Percentiles rank a stretch among this genome's conserved stretches.
These are phyloP conservation scores for Halophytophthora batemanensis DNA, from an alignment of 352 stramenopile species.

Conservation along the genomic window DNA sequence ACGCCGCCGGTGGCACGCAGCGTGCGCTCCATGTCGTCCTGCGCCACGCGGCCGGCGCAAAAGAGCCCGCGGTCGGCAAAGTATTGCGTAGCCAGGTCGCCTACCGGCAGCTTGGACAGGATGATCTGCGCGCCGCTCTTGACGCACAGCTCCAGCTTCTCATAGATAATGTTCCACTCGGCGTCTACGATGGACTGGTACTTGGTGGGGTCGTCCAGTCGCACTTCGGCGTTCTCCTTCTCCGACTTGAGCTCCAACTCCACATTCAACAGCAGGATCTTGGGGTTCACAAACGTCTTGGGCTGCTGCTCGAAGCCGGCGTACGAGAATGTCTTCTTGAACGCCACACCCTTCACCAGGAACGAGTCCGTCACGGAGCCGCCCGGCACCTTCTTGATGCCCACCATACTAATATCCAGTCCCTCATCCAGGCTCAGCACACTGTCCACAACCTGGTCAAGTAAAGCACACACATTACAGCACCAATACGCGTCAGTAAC, in stretches of 20 bases:
- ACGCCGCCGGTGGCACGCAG: constrained; percentile 93
- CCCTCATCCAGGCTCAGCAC: constrained; percentile 91
- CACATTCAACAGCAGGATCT: constrained; percentile 98
- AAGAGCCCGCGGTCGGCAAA: constrained; percentile 98
- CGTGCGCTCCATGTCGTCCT: constrained; percentile 97
- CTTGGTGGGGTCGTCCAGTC: constrained; percentile 95
- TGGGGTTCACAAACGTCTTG: constrained; percentile 96
- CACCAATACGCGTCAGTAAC: not conserved
- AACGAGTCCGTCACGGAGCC: constrained; percentile 98
- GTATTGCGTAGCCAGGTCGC: constrained; percentile 98
- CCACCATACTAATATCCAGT: constrained; percentile 91
- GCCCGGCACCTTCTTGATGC: constrained; percentile 98
- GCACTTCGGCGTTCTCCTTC: constrained; percentile 99
- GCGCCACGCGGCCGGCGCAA: constrained; percentile 95
- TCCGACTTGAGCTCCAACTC: constrained; percentile 99
- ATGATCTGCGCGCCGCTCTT: constrained; percentile 97
- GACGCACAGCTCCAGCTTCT: constrained; percentile 94
- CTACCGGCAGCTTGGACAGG: constrained; percentile 94
- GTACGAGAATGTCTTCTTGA: constrained; percentile 99
- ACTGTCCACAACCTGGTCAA: constrained; percentile 90
- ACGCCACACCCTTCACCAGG: constrained; percentile 97
- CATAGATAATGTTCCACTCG: constrained; percentile 99
- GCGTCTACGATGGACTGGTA: constrained; percentile 99
- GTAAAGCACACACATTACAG: constrained; percentile 8
- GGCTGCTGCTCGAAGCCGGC: constrained; percentile 99